Evolutionary conservation across 176 grass and related monocot genomes (phyloP), one percentile per base, ranked within the genome.

Genomic region (Urochloa ruziziensis): DNA sequence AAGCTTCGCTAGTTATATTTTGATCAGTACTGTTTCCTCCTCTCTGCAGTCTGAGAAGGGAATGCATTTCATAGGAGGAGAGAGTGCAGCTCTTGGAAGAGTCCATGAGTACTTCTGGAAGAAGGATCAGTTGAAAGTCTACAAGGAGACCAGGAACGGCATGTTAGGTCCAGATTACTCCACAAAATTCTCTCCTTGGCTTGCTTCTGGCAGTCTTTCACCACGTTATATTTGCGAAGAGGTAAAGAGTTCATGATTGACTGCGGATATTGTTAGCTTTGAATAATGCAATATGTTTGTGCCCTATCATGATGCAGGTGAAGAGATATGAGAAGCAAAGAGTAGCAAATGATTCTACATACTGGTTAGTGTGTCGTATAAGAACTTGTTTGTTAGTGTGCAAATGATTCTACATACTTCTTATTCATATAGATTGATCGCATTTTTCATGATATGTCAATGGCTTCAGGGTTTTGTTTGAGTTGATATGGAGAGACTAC

Each of bases 401-500:
- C 36, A 4, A 61, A 16, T n/a, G n/a, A n/a, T n/a, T n/a, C n/a
- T n/a, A n/a, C n/a, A n/a, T n/a, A n/a, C n/a, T 14, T 60, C 10
- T 21, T 13, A 35, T 77, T 53, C 11, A 21, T 37, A 69, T 56
- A 37, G 2, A 68, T 5, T 32, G 17, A 35, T 29, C 10, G 14
- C 30, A 17, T 60, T 59, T 63, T 33, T 7, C 18, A n/a, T 86
- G 43, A 78, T 25, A 82, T 75, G 24, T 2, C 73, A 40, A 70
- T 75, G 24, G 2, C 85, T 84, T 80, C 88, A 95, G 96, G 96
- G 93, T 98, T 78, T 84, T 98, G 46, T 98, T 98, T 93, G 96
- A 98, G 85, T 67, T 98, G 72, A 98, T 95, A 91, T 98, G 96
- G 96, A 85, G 96, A 49, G 93, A 98, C 79, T 95, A 98, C 87